phyloP scores from a whole-genome alignment of 2,329 filamentous ascomycete genomes.

The Calonectria henricotiae region DNA sequence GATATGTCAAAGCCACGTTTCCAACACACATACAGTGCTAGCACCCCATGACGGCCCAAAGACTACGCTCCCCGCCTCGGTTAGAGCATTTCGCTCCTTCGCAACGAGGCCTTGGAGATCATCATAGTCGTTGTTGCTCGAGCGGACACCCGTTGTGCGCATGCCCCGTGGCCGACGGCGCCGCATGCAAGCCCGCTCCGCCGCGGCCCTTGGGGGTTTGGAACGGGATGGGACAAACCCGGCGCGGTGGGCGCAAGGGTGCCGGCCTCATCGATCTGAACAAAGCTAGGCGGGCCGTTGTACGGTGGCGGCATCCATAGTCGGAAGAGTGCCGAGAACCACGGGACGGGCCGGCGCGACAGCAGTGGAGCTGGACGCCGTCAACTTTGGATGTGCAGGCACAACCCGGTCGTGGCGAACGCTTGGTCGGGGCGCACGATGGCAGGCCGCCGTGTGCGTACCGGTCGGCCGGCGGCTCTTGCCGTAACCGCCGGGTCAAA shows the following conservation, averaged over 20 bases:
- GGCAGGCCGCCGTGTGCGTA: slow-evolving; percentile 57
- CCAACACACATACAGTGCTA: slow-evolving; percentile 67
- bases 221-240: slow-evolving; percentile 69
- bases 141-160: slow-evolving; percentile 69
- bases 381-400: slow-evolving; percentile 64
- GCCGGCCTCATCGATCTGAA: slow-evolving; percentile 66
- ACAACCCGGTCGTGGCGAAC: slow-evolving; percentile 60
- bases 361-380: slow-evolving; percentile 64
- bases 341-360: slow-evolving; percentile 59
- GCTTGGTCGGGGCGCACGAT: slow-evolving; percentile 60
- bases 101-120: slow-evolving; percentile 51
- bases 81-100: slow-evolving; percentile 54
- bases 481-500: slow-evolving; percentile 65
- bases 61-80: not conserved
- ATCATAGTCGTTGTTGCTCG: slow-evolving; percentile 69
- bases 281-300: slow-evolving; percentile 58
- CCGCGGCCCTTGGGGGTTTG: slow-evolving; percentile 65
- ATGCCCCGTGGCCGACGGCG: slow-evolving; percentile 61
- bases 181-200: slow-evolving; percentile 67
- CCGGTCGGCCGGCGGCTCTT: slow-evolving; percentile 73
- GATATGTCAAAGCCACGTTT: slow-evolving; percentile 71
- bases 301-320: slow-evolving; percentile 45
- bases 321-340: slow-evolving; percentile 57
- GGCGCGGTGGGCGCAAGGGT: slow-evolving; percentile 56
- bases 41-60: slow-evolving; percentile 60